phyloP scores from a whole-genome alignment of 1,284 basidiomycete genomes.

The Apiotrichum siamense region DNA sequence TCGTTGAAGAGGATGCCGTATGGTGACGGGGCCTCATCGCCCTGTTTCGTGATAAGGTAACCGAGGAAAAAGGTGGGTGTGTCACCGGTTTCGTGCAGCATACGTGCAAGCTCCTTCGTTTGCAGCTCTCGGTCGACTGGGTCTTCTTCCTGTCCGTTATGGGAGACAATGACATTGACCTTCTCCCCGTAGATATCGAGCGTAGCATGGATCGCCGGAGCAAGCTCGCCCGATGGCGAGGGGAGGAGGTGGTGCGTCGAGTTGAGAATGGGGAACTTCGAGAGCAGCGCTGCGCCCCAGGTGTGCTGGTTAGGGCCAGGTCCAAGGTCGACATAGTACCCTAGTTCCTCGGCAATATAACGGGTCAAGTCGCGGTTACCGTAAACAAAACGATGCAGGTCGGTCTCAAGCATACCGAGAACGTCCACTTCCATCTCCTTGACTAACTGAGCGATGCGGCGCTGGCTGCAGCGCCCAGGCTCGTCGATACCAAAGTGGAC shows the following conservation, averaged over 20 bases:
- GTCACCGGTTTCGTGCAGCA: constrained; percentile 68
- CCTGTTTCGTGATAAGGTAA: constrained; percentile 72
- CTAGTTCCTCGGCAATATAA: constrained; percentile 68
- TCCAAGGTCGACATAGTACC: constrained; percentile 65
- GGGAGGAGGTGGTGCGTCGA: constrained; percentile 85
- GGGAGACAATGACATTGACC: constrained; percentile 76
- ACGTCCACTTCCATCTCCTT: constrained; percentile 76
- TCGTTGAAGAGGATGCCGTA: constrained; percentile 65
- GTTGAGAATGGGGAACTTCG: constrained; percentile 89
- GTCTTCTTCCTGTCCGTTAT: constrained; percentile 94
- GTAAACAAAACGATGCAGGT: constrained; percentile 74
- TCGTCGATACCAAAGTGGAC: constrained; percentile 84
- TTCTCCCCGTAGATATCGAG: constrained; percentile 75
- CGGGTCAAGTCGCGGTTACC: constrained; percentile 85
- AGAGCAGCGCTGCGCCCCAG: constrained; percentile 79
- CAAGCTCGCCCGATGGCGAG: constrained; percentile 76
- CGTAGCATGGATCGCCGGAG: constrained; percentile 84
- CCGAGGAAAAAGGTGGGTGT: constrained; percentile 79
- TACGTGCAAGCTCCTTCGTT: constrained; percentile 69
- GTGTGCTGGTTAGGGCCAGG: constrained; percentile 86
- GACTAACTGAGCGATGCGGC: constrained; percentile 67
- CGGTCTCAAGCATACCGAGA: constrained; percentile 73
- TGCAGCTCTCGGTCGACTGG: constrained; percentile 82
- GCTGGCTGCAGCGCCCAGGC: constrained; percentile 72
- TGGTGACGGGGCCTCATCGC: constrained; percentile 66